Evolutionary conservation across 176 grass and related monocot genomes (phyloP).

Genomic region (Ananas comosus): DNA sequence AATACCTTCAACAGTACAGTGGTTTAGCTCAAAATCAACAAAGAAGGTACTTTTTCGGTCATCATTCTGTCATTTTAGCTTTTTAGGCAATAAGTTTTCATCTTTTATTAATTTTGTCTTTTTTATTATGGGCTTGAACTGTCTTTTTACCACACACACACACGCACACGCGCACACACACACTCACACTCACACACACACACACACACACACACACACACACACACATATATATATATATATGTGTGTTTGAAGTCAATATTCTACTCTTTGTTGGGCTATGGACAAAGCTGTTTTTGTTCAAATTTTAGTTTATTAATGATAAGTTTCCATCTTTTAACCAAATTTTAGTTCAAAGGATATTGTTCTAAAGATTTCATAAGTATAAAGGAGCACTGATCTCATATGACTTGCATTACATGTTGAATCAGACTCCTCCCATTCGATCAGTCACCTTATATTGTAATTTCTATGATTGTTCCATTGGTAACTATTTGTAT

Average conservation of each 20-base stretch:
- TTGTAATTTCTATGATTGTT: constrained; percentile 10
- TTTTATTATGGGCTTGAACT: background rate
- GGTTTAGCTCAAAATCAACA: constrained; percentile 81
- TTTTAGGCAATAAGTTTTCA: background rate
- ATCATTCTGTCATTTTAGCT: background rate
- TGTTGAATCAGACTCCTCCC: background rate
- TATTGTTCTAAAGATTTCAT: too few relatives aligned
- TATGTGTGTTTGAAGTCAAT: background rate
- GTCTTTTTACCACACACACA: background rate
- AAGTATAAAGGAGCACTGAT: too few relatives aligned
- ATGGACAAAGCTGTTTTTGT: background rate
- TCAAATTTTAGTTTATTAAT: background rate
- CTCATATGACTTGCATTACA: too few relatives aligned
- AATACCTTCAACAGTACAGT: constrained; percentile 44
- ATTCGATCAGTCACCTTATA: background rate
- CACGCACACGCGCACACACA: too few relatives aligned
- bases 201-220: too few relatives aligned
- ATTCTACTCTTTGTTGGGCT: background rate
- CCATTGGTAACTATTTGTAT: background rate
- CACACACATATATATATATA: too few relatives aligned
- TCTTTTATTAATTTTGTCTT: background rate
- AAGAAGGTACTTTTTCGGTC: constrained; percentile 59
- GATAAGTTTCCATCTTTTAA: too few relatives aligned
- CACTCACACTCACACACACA: background rate
- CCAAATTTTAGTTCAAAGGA: too few relatives aligned